phyloP scores from a whole-genome alignment of 2,329 filamentous ascomycete genomes.

The Penicillium olsonii region DNA sequence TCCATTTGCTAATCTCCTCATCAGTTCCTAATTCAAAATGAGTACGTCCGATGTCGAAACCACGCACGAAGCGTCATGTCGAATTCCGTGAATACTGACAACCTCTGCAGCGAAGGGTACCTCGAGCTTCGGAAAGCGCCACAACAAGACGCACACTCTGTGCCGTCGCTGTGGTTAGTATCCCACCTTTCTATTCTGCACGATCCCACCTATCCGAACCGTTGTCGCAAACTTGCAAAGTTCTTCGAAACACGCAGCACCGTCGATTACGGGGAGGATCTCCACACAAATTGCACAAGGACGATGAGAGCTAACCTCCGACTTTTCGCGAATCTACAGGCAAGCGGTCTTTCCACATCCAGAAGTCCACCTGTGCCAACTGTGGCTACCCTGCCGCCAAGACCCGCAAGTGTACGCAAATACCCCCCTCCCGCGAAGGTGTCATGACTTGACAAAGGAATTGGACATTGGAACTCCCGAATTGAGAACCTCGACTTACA shows the following conservation, averaged over 20 bases:
- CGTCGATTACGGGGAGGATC: slow-evolving; percentile 12
- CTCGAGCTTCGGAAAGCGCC: slow-evolving; percentile 75
- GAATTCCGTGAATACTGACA: slow-evolving; percentile 46
- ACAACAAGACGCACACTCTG: slow-evolving; percentile 98
- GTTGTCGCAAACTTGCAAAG: slow-evolving; percentile 23
- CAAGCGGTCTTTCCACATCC: slow-evolving; percentile 96
- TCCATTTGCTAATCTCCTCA: slow-evolving; percentile 27
- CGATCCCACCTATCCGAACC: slow-evolving; percentile 13
- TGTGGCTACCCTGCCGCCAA: slow-evolving; percentile 98
- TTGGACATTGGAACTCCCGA: not conserved
- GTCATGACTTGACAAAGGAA: slow-evolving; percentile 3
- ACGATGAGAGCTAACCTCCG: slow-evolving; percentile 29
- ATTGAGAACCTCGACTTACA: slow-evolving; percentile 30
- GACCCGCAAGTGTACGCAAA: slow-evolving; percentile 90
- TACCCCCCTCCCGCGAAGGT: slow-evolving; percentile 18
- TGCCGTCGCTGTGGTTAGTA: slow-evolving; percentile 97
- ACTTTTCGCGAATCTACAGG: slow-evolving; percentile 54
- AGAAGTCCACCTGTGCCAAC: slow-evolving; percentile 96
- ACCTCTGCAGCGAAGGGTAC: slow-evolving; percentile 66
- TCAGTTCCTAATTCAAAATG: slow-evolving; percentile 58
- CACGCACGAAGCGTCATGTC: slow-evolving; percentile 25
- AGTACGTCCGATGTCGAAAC: slow-evolving; percentile 51
- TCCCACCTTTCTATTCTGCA: slow-evolving; percentile 19
- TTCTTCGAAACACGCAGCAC: slow-evolving; percentile 13
- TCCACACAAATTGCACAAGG: slow-evolving; percentile 10